Percentiles rank a stretch among this genome's conserved stretches.
Conservation (phyloP, 306 rosid genomes). For the Senna tora region DNA sequence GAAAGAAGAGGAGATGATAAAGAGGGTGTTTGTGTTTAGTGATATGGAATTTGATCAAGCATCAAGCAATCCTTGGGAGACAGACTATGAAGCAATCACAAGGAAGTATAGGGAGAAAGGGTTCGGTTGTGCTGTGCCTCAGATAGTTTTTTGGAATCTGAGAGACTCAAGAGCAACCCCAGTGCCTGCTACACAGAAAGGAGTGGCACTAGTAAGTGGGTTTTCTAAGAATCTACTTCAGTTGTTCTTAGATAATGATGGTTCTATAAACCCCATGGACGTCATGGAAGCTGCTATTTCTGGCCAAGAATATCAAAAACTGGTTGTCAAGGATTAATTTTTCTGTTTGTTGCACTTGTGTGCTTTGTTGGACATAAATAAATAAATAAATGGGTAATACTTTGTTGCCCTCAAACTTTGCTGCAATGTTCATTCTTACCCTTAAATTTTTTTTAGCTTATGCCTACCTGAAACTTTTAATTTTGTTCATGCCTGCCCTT, state of each 20-base stretch:
- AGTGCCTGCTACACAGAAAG: slow-evolving; percentile 49
- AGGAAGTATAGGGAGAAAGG: slow-evolving; percentile 59
- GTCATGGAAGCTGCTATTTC: slow-evolving; percentile 54
- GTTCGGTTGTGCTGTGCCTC: slow-evolving; percentile 56
- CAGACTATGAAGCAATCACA: slow-evolving; percentile 61
- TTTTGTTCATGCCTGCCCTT: too few relatives aligned
- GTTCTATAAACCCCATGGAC: slow-evolving; percentile 40
- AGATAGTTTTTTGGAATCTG: slow-evolving; percentile 78
- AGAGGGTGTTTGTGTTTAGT: slow-evolving; percentile 69
- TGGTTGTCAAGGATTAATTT: slow-evolving; percentile 45
- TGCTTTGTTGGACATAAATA: too few relatives aligned
- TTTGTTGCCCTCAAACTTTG: too few relatives aligned
- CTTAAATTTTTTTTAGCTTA: too few relatives aligned
- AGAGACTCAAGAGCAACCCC: slow-evolving; percentile 62
- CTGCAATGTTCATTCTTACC: too few relatives aligned
- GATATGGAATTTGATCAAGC: slow-evolving; percentile 80
- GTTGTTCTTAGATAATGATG: slow-evolving; percentile 58
- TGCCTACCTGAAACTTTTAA: too few relatives aligned
- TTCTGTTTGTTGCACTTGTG: too few relatives aligned
- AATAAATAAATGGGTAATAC: too few relatives aligned
- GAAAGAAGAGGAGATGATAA: slow-evolving; percentile 61
- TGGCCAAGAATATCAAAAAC: slow-evolving; percentile 52
- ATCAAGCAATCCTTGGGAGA: slow-evolving; percentile 56
- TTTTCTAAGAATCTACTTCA: slow-evolving; percentile 74
- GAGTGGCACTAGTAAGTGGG: slow-evolving; percentile 75